Evolutionary conservation across 2,329 filamentous ascomycete species (phyloP).

Genomic region (Sclerotinia trifoliorum): DNA sequence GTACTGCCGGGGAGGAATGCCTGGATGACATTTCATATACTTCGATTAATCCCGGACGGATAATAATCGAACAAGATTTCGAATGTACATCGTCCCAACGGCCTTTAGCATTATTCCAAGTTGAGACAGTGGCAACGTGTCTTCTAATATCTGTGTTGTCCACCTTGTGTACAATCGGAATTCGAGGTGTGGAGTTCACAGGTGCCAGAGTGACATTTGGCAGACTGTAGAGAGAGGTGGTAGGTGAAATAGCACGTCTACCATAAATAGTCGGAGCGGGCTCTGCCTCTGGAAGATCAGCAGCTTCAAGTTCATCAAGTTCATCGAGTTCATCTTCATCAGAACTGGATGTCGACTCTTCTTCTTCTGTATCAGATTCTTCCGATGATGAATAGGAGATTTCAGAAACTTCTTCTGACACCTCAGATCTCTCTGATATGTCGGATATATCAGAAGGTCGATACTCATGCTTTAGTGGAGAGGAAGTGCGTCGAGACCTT

Average conservation of each 20-base stretch:
- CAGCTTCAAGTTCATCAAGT: constrained; percentile 20
- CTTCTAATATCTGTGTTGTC: constrained; percentile 42
- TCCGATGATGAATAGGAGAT: constrained; percentile 70
- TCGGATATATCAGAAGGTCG: constrained; percentile 72
- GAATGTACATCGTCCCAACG: constrained; percentile 58
- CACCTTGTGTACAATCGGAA: constrained; percentile 48
- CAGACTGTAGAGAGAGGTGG: constrained; percentile 22
- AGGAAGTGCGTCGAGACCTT: constrained; percentile 72
- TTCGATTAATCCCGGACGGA: constrained; percentile 59
- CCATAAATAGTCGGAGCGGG: constrained; percentile 22
- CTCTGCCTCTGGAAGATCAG: constrained; percentile 18
- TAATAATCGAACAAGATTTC: constrained; percentile 54
- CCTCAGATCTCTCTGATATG: constrained; percentile 30
- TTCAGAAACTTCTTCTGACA: constrained; percentile 57
- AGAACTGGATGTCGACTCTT: constrained; percentile 21
- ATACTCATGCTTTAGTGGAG: constrained; percentile 95
- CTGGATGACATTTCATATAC: constrained; percentile 48
- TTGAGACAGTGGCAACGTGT: constrained; percentile 56
- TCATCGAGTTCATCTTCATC: constrained; percentile 21
- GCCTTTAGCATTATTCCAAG: constrained; percentile 60
- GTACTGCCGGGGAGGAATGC: constrained; percentile 27
- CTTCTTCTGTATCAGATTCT: constrained; percentile 23
- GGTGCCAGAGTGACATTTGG: constrained; percentile 60
- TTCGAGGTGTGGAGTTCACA: constrained; percentile 80
- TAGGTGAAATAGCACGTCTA: constrained; percentile 20